Evolutionary conservation across 2,329 filamentous ascomycete genomes (phyloP).

Genomic region (Furcasterigmium sp.): DNA sequence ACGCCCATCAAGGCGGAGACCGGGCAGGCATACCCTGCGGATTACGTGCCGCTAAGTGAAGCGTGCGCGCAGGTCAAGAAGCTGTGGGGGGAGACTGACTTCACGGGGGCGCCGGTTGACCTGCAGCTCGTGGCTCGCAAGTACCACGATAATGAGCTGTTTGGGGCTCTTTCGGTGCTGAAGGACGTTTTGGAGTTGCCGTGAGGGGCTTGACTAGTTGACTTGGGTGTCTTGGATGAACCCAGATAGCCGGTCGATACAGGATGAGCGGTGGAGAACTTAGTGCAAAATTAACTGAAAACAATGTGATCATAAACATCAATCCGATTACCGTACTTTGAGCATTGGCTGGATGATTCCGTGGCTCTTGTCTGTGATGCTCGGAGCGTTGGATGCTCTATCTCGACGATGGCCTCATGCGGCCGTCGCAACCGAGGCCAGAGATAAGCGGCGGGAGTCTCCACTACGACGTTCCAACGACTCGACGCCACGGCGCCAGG

Average conservation of each 20-base stretch:
- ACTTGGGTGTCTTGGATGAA: too few species aligned
- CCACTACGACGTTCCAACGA: background rate
- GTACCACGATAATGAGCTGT: constrained; percentile 27
- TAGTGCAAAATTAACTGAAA: too few species aligned
- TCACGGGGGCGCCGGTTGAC: constrained; percentile 31
- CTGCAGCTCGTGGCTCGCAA: constrained; percentile 26
- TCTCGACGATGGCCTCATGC: too few species aligned
- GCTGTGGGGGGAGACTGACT: constrained; percentile 24
- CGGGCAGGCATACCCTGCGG: constrained; percentile 17
- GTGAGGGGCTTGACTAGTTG: too few species aligned
- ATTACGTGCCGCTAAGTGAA: constrained; percentile 20
- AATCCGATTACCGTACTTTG: too few species aligned
- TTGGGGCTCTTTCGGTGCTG: constrained; percentile 19
- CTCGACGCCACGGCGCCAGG: background rate
- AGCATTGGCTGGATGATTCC: too few species aligned
- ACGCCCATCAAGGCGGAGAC: constrained; percentile 25
- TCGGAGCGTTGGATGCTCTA: too few species aligned
- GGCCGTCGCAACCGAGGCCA: too few species aligned
- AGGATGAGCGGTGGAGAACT: too few species aligned
- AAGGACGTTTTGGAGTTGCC: constrained; percentile 7
- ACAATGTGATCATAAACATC: too few species aligned
- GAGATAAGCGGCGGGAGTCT: background rate
- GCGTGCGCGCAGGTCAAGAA: constrained; percentile 21
- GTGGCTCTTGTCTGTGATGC: too few species aligned
- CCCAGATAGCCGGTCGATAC: too few species aligned